Percentiles rank a stretch among this genome's conserved stretches.
Conservation (phyloP, 345 rosid genomes). For the Bruguiera gymnorhiza region DNA sequence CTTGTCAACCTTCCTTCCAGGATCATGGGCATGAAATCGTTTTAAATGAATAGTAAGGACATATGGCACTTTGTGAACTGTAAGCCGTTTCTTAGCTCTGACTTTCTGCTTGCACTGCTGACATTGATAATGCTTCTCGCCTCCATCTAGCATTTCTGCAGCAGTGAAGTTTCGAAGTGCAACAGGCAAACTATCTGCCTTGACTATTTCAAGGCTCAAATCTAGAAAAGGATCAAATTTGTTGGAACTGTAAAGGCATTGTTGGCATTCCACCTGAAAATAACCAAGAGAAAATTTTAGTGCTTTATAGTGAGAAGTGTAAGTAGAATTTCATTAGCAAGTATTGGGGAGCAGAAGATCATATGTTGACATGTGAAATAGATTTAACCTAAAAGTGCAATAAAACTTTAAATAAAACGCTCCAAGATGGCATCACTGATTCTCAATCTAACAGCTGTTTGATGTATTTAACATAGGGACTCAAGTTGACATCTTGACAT, state of each 20-base stretch:
- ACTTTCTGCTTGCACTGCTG: slow-evolving; percentile 89
- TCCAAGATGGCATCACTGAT: too few species aligned
- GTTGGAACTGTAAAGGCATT: slow-evolving; percentile 75
- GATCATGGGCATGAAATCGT: slow-evolving; percentile 77
- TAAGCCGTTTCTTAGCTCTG: slow-evolving; percentile 76
- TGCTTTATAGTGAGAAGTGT: neutral
- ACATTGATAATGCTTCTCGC: slow-evolving; percentile 86
- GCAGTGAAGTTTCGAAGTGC: slow-evolving; percentile 80
- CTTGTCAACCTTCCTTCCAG: slow-evolving; percentile 70
- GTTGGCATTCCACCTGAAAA: slow-evolving; percentile 69
- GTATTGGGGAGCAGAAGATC: neutral
- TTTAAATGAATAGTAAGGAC: slow-evolving; percentile 83
- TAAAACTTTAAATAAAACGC: too few species aligned
- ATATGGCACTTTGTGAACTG: slow-evolving; percentile 79
- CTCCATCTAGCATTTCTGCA: slow-evolving; percentile 76
- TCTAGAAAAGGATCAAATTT: slow-evolving; percentile 87
- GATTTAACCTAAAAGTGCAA: too few species aligned
- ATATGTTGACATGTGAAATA: too few species aligned
- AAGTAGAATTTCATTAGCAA: neutral
- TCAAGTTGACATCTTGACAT: too few species aligned
- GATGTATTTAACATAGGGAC: too few species aligned
- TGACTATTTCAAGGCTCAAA: slow-evolving; percentile 80
- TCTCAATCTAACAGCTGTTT: too few species aligned
- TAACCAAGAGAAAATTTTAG: neutral
- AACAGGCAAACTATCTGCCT: slow-evolving; percentile 67